Conservation (phyloP, 306 rosid species). For the Cucurbita argyrosperma region DNA sequence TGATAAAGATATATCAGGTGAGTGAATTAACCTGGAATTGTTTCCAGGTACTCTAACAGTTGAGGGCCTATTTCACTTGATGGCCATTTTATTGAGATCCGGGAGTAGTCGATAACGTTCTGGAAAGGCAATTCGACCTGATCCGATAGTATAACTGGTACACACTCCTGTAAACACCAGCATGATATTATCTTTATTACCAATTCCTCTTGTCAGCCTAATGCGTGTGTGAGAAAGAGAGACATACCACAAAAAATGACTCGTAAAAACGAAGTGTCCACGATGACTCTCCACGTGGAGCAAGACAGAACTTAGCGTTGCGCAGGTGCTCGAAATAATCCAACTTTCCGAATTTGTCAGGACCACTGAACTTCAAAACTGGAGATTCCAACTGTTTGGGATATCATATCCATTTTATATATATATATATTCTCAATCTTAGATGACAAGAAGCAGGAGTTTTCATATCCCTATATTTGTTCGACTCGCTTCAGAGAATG, state of each 20-base stretch:
- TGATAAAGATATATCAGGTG: slow-evolving; percentile 4
- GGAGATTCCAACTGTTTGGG: slow-evolving; percentile 90
- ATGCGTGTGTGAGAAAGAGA: slow-evolving; percentile 6
- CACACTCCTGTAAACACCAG: slow-evolving; percentile 61
- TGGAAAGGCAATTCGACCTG: slow-evolving; percentile 82
- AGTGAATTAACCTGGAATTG: slow-evolving; percentile 67
- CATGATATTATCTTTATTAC: slow-evolving; percentile 8
- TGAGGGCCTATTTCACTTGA: slow-evolving; percentile 62
- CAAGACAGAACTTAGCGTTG: slow-evolving; percentile 85
- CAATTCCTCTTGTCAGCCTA: neutral
- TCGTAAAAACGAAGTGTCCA: slow-evolving; percentile 96
- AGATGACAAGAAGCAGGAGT: neutral
- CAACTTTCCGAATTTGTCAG: slow-evolving; percentile 54
- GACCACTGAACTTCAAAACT: slow-evolving; percentile 76
- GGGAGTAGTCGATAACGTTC: slow-evolving; percentile 71
- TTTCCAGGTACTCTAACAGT: slow-evolving; percentile 70
- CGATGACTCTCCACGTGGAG: slow-evolving; percentile 94
- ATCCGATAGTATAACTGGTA: slow-evolving; percentile 84
- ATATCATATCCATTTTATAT: slow-evolving; percentile 24
- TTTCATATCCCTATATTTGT: neutral
- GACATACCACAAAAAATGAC: slow-evolving; percentile 80
- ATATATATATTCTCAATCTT: slow-evolving; percentile 6
- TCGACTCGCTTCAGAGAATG: neutral
- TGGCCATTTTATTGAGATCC: slow-evolving; percentile 96
- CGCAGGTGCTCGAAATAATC: slow-evolving; percentile 83